Evolutionary conservation across 805 yeast genomes (phyloP).

Genomic region (Lipomyces chichibuensis): DNA sequence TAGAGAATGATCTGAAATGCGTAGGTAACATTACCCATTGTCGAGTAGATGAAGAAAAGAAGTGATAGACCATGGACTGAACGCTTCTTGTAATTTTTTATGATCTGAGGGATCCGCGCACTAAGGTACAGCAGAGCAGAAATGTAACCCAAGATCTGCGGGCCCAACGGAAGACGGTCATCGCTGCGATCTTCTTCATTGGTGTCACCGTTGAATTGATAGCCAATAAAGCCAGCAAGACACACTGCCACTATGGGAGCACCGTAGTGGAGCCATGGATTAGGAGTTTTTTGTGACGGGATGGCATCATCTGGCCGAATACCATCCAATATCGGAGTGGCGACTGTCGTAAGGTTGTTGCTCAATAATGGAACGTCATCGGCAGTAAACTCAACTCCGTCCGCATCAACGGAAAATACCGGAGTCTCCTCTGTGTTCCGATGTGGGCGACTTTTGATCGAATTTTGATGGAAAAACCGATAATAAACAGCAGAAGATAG

Average conservation of each 20-base stretch:
- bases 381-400: constrained; percentile 2
- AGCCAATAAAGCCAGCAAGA: constrained; percentile 66
- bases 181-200: constrained; percentile 39
- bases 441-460: not conserved
- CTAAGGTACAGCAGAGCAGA: constrained; percentile 71
- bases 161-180: constrained; percentile 42
- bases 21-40: constrained; percentile 74
- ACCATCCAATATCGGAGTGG: not conserved
- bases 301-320: not conserved
- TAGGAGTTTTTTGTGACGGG: constrained; percentile 43
- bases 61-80: constrained; percentile 87
- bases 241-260: constrained; percentile 66
- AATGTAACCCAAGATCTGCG: constrained; percentile 70
- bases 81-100: constrained; percentile 73
- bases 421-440: not conserved
- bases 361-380: constrained; percentile 7
- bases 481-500: constrained; percentile 64
- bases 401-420: constrained; percentile 3
- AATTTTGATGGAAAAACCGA: constrained; percentile 36
- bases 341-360: not conserved
- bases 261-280: constrained; percentile 43
- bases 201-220: constrained; percentile 44
- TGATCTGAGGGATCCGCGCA: constrained; percentile 83
- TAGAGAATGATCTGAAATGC: constrained; percentile 72
- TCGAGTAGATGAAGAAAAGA: constrained; percentile 72